Percentiles rank a stretch among this genome's conserved stretches.
These are phyloP conservation scores for Scheffersomyces illinoinensis DNA, from an alignment of 1,139 yeast genomes.

Conservation along the genomic window DNA sequence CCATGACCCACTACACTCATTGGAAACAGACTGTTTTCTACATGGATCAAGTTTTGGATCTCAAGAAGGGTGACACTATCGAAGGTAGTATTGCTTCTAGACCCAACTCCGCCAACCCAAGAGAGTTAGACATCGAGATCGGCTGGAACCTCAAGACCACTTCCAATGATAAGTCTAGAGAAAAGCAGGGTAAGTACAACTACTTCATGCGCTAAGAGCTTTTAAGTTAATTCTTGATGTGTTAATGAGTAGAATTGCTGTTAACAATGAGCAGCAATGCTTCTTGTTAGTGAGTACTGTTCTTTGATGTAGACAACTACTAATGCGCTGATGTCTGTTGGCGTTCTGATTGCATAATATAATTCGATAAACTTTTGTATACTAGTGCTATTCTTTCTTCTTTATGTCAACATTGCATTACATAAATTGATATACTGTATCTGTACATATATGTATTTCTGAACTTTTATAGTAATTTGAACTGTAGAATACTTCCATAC, in stretches of 20 bases:
- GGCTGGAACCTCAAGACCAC: slow-evolving; percentile 59
- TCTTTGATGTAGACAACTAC: background rate
- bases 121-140: slow-evolving; percentile 77
- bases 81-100: slow-evolving; percentile 71
- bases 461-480: no score
- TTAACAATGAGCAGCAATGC: no score
- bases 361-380: background rate
- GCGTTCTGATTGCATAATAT: background rate
- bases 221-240: background rate
- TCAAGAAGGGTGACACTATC: slow-evolving; percentile 74
- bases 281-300: background rate
- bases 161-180: slow-evolving; percentile 54
- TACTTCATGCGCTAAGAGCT: slow-evolving; percentile 59
- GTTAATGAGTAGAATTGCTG: background rate
- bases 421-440: background rate
- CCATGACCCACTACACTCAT: slow-evolving; percentile 79
- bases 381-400: background rate
- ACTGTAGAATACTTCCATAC: no score
- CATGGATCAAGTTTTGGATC: slow-evolving; percentile 75
- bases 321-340: background rate
- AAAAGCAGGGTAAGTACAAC: slow-evolving; percentile 56
- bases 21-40: slow-evolving; percentile 99
- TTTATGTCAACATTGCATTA: background rate
- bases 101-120: slow-evolving; percentile 77
- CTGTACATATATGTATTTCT: background rate